A percentile compares a stretch with the other conserved stretches of the same genome.
Conservation (phyloP, 2,329 filamentous ascomycete genomes). For the Cercospora sesami region DNA sequence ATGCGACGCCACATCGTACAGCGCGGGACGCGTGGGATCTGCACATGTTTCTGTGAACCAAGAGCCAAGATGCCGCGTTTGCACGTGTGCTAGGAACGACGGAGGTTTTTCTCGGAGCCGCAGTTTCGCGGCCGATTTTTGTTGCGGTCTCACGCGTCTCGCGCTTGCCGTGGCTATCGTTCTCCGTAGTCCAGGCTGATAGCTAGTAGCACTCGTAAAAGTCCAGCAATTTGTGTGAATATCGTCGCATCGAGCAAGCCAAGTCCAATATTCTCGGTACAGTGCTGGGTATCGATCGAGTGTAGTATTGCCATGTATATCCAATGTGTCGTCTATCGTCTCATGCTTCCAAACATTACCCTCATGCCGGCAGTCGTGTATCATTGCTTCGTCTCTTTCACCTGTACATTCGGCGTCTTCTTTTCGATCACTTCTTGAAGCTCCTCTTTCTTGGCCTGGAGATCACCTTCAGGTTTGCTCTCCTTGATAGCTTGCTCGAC, state of each 20-base stretch:
- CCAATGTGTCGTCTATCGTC: constrained; percentile 12
- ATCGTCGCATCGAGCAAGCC: neutral
- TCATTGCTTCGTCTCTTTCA: constrained; percentile 12
- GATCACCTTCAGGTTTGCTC: constrained; percentile 7
- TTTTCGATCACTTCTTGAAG: constrained; percentile 13
- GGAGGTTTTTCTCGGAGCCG: neutral
- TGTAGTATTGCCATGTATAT: constrained; percentile 1
- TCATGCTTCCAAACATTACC: neutral
- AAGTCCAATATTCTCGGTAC: neutral
- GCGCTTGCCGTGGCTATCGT: neutral
- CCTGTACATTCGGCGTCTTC: constrained; percentile 12
- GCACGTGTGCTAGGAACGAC: neutral
- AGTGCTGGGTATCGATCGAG: constrained; percentile 7
- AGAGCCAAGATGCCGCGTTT: neutral
- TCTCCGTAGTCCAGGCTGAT: neutral
- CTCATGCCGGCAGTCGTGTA: neutral
- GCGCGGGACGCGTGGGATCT: neutral
- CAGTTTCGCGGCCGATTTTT: neutral
- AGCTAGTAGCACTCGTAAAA: neutral
- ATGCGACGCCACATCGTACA: neutral
- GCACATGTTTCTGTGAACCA: neutral
- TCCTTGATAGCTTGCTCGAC: constrained; percentile 48
- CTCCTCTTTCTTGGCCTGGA: constrained; percentile 21
- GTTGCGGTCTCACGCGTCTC: neutral
- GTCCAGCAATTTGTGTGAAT: neutral